Evolutionary conservation across 305 asterid genomes (phyloP).

Genomic region (Fraxinus angustifolia): DNA sequence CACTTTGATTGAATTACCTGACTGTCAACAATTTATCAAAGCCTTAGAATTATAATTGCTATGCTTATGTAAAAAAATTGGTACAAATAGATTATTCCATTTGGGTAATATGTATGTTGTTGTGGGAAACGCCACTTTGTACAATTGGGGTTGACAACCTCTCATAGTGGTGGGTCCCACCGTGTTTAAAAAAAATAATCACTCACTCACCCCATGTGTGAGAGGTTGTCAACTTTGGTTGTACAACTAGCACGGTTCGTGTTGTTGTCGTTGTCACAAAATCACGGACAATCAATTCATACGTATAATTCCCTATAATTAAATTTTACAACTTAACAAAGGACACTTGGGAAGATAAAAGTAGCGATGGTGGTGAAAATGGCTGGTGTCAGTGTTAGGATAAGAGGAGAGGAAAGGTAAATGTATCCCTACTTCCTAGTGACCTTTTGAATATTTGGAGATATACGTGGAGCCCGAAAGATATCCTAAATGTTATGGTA

Average conservation of each 20-base stretch:
- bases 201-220: no score
- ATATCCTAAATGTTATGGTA: constrained; percentile 14
- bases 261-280: neutral
- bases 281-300: constrained; percentile 12
- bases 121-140: no score
- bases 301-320: neutral
- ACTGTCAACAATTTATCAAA: neutral
- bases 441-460: neutral
- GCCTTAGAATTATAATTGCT: neutral
- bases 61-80: no score
- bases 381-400: neutral
- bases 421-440: neutral
- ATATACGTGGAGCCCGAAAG: constrained; percentile 11
- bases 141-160: no score
- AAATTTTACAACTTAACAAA: neutral
- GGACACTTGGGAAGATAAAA: neutral
- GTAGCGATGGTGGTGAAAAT: neutral
- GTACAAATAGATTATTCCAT: no score
- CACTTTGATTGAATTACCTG: neutral
- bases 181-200: no score
- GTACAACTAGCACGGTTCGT: no score
- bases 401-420: neutral
- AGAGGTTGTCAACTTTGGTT: no score
- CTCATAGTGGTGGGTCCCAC: no score
- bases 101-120: neutral